Evolutionary conservation across 352 stramenopile species (phyloP), one percentile per base, ranked within the genome.

Genomic region (Phytophthora ohioensis): DNA sequence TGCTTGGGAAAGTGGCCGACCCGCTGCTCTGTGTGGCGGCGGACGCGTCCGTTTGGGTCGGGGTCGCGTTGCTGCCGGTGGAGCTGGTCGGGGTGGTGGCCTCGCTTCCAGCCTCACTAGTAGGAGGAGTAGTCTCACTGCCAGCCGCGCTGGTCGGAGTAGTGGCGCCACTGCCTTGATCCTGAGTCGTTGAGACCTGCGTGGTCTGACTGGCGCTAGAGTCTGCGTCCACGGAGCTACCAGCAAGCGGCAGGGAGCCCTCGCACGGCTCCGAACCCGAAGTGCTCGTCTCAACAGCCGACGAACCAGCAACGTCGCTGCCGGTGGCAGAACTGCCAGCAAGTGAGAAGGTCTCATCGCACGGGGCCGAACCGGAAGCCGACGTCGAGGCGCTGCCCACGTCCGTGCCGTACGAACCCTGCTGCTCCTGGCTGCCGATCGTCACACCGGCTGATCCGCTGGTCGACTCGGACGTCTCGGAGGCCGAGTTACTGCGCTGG

Each of bases 261-360:
- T 72, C 65, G 17, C 65, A 72, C 57, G 65, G 65, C 41, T 55
- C 65, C 41, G 65, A 72, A 5, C 59, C 57, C 5, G 65, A 72
- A 1, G 54, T 49, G 34, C 66, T 73, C 10, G 42, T 64, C 57
- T 67, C 64, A 35, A 73, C 5, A 32, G 43, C 58, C 43, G 57
- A 67, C 32, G 65, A 73, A 15, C 51, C 43, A 3, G 65, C 58
- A 32, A 69, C 57, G 36, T 64, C 57, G 39, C 58, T 73, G 52
- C 58, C 66, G 30, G 51, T 67, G n/a, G 34, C 17, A 5, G 57
- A 54, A 10, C 55, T 53, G 7, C 55, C 57, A 6, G 52, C 49
- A 32, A 60, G 35, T 7, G 51, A 67, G 27, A 47, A 45, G 9
- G 47, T 58, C 38, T 59, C 48, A 36, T 69, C 62, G 43, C 45